Percentiles rank a stretch among this genome's conserved stretches.
Evolutionary conservation across 352 stramenopile species (phyloP).

Genomic region (Globisporangium viniferum): DNA sequence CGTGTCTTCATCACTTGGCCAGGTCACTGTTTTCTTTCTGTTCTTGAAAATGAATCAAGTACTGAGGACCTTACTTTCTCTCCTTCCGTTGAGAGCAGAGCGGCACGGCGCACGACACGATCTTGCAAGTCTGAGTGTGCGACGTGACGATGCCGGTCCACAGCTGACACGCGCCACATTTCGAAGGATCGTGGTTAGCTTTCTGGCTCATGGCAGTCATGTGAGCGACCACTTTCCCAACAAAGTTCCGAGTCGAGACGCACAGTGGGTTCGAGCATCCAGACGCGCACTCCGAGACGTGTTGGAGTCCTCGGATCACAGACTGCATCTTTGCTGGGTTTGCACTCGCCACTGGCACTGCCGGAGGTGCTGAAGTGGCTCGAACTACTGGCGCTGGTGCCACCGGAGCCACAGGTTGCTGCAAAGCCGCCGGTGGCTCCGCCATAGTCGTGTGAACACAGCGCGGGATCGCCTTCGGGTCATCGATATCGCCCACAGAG

Average conservation of each 20-base stretch:
- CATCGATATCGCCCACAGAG: slow-evolving; percentile 42
- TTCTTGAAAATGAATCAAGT: too few relatives aligned
- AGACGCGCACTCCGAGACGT: slow-evolving; percentile 33
- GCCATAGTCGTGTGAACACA: slow-evolving; percentile 17
- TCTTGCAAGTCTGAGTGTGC: slow-evolving; percentile 28
- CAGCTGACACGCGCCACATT: slow-evolving; percentile 62
- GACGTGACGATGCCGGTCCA: slow-evolving; percentile 40
- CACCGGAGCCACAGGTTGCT: not conserved
- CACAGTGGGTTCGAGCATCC: slow-evolving; percentile 54
- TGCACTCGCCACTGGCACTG: slow-evolving; percentile 13
- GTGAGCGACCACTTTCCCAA: slow-evolving; percentile 49
- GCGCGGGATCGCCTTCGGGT: slow-evolving; percentile 16
- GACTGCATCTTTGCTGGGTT: slow-evolving; percentile 55
- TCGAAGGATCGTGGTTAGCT: slow-evolving; percentile 24
- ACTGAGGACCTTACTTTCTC: not conserved
- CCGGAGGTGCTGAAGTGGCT: slow-evolving; percentile 9
- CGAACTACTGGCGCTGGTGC: not conserved
- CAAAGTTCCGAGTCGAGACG: slow-evolving; percentile 49
- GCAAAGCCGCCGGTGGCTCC: slow-evolving; percentile 3
- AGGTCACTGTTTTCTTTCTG: too few relatives aligned
- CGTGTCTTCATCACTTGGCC: not conserved
- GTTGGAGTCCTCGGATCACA: slow-evolving; percentile 46
- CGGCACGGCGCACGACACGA: slow-evolving; percentile 31
- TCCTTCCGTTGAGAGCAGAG: slow-evolving; percentile 27
- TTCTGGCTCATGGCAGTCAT: slow-evolving; percentile 23